These are phyloP conservation scores for Blastocystis sp. DNA, from an alignment of 352 stramenopile species.

Conservation along the genomic window DNA sequence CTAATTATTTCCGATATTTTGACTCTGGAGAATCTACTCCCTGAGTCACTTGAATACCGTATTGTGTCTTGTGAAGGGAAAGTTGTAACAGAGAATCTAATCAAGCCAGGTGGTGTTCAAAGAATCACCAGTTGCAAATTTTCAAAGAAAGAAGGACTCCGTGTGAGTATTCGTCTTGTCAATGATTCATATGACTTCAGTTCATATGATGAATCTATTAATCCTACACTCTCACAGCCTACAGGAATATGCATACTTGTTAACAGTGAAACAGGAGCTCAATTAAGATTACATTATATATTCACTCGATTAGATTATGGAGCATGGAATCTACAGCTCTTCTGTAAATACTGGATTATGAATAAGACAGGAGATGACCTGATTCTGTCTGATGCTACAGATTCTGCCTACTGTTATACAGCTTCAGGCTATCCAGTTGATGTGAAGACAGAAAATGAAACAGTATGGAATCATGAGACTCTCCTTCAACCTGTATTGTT, in stretches of 20 bases:
- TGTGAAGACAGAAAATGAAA: neutral
- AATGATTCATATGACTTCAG: neutral
- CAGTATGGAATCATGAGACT: neutral
- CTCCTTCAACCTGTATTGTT: conserved; percentile 8
- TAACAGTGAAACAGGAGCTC: neutral
- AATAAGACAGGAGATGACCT: conserved; percentile 40
- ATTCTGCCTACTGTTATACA: neutral
- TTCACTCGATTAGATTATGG: neutral
- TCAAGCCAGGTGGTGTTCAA: neutral
- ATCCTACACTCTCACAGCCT: neutral
- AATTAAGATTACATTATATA: neutral
- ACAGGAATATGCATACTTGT: neutral
- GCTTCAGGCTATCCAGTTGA: neutral
- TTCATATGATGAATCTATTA: conserved; percentile 14
- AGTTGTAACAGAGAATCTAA: neutral
- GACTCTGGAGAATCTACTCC: conserved; percentile 5
- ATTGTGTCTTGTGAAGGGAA: neutral
- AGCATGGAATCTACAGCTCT: conserved; percentile 11
- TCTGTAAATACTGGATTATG: conserved; percentile 47
- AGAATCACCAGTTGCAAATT: neutral
- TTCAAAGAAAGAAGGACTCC: neutral
- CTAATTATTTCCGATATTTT: neutral
- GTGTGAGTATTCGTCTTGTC: conserved; percentile 20
- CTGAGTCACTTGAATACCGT: neutral
- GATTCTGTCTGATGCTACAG: neutral